Evolutionary conservation across 78 protist species (phyloP).

Genomic region (Mantamonas sphyraenae): DNA sequence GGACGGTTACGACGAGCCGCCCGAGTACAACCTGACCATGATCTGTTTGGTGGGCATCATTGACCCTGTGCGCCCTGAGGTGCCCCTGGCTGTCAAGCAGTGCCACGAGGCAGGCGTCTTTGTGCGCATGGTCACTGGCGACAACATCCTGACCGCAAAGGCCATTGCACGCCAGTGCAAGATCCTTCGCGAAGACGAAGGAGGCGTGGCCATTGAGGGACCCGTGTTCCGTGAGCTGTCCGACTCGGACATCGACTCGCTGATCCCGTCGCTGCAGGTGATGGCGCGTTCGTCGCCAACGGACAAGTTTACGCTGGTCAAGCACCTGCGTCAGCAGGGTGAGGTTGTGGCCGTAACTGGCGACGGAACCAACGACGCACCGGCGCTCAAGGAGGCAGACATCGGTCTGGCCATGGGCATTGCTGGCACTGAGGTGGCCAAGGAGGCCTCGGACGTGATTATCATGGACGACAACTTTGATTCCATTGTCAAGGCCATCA

Average conservation of each 20-base stretch:
- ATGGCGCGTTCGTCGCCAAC: constrained; percentile 50
- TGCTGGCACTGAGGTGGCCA: constrained; percentile 65
- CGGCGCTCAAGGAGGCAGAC: too few relatives aligned
- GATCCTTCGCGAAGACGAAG: not conserved
- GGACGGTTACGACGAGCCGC: not conserved
- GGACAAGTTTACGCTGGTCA: constrained; percentile 30
- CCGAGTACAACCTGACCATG: not conserved
- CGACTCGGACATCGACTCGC: not conserved
- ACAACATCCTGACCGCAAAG: constrained; percentile 3
- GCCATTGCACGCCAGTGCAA: constrained; percentile 31
- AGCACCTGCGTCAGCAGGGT: constrained; percentile 6
- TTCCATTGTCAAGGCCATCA: constrained; percentile 81
- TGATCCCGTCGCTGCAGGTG: constrained; percentile 25
- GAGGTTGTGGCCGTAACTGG: constrained; percentile 46
- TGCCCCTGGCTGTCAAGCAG: constrained; percentile 3
- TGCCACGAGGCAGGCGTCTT: constrained; percentile 16
- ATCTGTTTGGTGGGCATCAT: constrained; percentile 13
- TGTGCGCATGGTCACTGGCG: constrained; percentile 30
- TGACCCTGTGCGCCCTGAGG: constrained; percentile 20
- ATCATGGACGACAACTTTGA: constrained; percentile 91
- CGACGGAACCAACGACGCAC: too few relatives aligned
- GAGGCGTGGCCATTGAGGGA: constrained; percentile 21
- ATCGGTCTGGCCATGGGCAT: constrained; percentile 78
- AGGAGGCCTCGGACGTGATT: constrained; percentile 75
- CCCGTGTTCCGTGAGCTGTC: constrained; percentile 12